A percentile compares a stretch with the other conserved stretches of the same genome.
Evolutionary conservation across 2,329 filamentous ascomycete genomes (phyloP).

Genomic region (Akanthomyces dipterigenus): DNA sequence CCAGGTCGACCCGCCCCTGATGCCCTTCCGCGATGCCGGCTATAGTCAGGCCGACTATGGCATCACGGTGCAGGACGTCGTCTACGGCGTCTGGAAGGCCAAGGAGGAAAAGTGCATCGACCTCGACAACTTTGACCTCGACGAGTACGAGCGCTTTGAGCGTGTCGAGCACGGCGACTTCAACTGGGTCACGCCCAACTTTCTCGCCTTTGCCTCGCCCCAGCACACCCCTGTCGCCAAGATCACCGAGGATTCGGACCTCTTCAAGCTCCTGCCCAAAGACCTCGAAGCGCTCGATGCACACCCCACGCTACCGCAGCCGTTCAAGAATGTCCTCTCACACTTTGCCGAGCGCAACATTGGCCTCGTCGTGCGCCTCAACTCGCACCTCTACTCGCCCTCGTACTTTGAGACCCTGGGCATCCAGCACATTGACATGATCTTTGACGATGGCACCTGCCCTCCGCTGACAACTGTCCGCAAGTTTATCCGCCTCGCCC

Average conservation of each 20-base stretch:
- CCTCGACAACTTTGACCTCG: conserved; percentile 87
- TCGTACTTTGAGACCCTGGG: conserved; percentile 96
- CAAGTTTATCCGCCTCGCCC: conserved; percentile 90
- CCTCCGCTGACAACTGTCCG: conserved; percentile 82
- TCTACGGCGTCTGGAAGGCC: conserved; percentile 97
- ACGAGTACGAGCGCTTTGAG: conserved; percentile 95
- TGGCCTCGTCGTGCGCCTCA: conserved; percentile 87
- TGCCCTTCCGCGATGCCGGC: conserved; percentile 97
- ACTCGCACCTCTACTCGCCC: conserved; percentile 91
- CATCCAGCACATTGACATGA: conserved; percentile 97
- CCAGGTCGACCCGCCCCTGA: conserved; percentile 92
- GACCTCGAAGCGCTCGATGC: conserved; percentile 66
- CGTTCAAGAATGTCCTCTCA: conserved; percentile 91
- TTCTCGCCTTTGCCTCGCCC: conserved; percentile 93
- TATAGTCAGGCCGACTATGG: conserved; percentile 98
- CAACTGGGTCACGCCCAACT: conserved; percentile 96
- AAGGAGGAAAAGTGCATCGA: conserved; percentile 93
- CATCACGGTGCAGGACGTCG: conserved; percentile 91
- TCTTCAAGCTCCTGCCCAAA: conserved; percentile 68
- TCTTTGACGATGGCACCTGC: conserved; percentile 97
- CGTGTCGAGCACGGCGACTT: conserved; percentile 97
- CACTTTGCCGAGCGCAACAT: conserved; percentile 87
- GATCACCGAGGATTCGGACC: conserved; percentile 64
- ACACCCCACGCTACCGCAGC: conserved; percentile 64
- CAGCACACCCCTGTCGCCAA: conserved; percentile 72